A percentile compares a stretch with the other conserved stretches of the same genome.
These are phyloP conservation scores for Wickerhamiella kurtzmanii DNA, from an alignment of 805 yeast genomes.

Conservation along the genomic window DNA sequence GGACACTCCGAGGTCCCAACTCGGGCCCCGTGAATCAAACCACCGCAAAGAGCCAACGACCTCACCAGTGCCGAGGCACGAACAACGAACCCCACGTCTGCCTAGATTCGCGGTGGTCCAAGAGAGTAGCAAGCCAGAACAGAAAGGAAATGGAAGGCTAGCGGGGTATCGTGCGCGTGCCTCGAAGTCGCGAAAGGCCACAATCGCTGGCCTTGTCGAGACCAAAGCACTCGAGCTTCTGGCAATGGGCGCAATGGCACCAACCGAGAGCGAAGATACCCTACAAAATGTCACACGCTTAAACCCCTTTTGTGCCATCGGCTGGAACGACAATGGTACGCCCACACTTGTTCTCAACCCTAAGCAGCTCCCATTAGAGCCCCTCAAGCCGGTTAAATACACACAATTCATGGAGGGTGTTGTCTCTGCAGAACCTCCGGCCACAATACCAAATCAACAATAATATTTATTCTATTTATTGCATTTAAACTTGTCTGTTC, in stretches of 20 bases:
- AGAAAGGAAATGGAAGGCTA: no score
- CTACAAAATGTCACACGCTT: background rate
- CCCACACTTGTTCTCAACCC: conserved; percentile 6
- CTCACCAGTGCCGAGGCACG: no score
- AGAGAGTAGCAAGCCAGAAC: no score
- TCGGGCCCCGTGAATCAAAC: no score
- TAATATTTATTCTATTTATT: conserved; percentile 1
- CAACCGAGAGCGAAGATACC: background rate
- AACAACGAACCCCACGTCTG: no score
- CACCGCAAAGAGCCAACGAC: no score
- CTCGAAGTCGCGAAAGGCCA: no score
- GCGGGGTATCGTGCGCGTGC: no score
- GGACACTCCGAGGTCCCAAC: no score
- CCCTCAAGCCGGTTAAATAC: background rate
- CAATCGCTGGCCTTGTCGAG: no score
- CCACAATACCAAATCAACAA: background rate
- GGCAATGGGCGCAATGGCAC: background rate
- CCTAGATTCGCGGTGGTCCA: no score
- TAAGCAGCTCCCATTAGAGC: conserved; percentile 3
- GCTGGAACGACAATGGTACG: background rate
- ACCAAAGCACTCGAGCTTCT: conserved; percentile 3
- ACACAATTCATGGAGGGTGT: background rate
- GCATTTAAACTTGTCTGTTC: background rate
- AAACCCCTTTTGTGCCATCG: background rate
- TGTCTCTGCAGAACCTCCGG: background rate